Evolutionary conservation across 2,329 filamentous ascomycete species (phyloP).

Genomic region (Fragosphaeria purpurea): DNA sequence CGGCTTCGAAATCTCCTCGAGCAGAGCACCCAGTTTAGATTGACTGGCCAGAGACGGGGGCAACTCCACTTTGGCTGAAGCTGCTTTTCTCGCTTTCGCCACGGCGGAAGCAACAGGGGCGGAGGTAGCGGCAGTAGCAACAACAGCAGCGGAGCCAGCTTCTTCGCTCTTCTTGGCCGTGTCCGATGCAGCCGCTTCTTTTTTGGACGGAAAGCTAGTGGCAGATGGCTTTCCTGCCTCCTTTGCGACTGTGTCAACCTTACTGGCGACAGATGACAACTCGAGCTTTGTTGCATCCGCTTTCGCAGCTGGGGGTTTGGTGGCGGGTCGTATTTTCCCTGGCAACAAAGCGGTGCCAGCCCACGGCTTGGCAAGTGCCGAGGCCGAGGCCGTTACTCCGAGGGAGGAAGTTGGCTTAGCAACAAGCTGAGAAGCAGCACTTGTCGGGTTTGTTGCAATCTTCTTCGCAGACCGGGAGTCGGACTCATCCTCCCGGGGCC

Average conservation of each 20-base stretch:
- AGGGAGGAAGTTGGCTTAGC: constrained; percentile 2
- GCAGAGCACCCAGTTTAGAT: constrained; percentile 44
- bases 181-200: background rate
- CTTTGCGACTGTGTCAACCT: background rate
- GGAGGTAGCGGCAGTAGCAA: background rate
- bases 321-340: constrained; percentile 35
- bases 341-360: constrained; percentile 28
- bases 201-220: constrained; percentile 1
- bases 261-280: constrained; percentile 10
- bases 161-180: background rate
- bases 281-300: constrained; percentile 14
- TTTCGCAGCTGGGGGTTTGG: constrained; percentile 25
- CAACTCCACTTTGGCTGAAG: constrained; percentile 18
- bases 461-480: constrained; percentile 29
- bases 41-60: constrained; percentile 19
- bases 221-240: background rate
- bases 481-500: constrained; percentile 28
- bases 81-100: constrained; percentile 16
- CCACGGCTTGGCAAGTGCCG: constrained; percentile 18
- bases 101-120: too few species aligned
- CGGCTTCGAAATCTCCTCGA: constrained; percentile 40
- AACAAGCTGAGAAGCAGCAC: constrained; percentile 13
- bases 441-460: constrained; percentile 22
- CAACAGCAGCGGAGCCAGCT: background rate
- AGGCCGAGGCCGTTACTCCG: constrained; percentile 9